A percentile compares a stretch with the other conserved stretches of the same genome.
phyloP scores from a whole-genome alignment of 2,329 filamentous ascomycete genomes.

The Colletotrichum australisinense region DNA sequence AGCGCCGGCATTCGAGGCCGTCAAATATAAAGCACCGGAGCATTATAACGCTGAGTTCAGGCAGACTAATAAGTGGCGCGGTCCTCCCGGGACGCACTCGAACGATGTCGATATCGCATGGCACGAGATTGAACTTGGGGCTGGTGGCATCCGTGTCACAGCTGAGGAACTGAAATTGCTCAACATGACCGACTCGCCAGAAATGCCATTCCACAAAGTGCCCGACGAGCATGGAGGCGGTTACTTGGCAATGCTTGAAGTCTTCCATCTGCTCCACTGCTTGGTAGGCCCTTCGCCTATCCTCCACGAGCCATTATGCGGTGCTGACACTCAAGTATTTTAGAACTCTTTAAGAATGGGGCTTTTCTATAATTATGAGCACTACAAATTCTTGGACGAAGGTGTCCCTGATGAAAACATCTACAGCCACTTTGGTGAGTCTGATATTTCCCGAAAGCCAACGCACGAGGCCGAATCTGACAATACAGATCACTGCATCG shows the following conservation, averaged over 20 bases:
- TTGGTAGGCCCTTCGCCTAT: not conserved
- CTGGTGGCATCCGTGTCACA: constrained; percentile 21
- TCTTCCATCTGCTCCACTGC: constrained; percentile 25
- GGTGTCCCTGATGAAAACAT: constrained; percentile 28
- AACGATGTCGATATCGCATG: constrained; percentile 20
- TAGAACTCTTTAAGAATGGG: constrained; percentile 28
- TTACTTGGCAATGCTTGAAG: constrained; percentile 25
- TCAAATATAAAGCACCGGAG: constrained; percentile 2
- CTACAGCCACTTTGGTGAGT: constrained; percentile 18
- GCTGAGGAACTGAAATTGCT: constrained; percentile 11
- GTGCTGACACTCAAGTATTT: not conserved
- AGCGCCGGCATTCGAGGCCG: constrained; percentile 22
- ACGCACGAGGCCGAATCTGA: not conserved
- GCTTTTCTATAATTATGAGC: constrained; percentile 11
- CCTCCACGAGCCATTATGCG: not conserved
- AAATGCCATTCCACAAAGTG: constrained; percentile 21
- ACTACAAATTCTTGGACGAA: constrained; percentile 25
- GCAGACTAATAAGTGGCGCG: constrained; percentile 29
- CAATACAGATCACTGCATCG: constrained; percentile 23
- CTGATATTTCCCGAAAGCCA: accelerated
- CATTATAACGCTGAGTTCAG: constrained; percentile 30
- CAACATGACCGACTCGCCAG: constrained; percentile 25
- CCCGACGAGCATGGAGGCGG: constrained; percentile 25
- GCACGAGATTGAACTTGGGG: constrained; percentile 27
- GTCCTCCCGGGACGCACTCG: constrained; percentile 15